Evolutionary conservation across 2,329 filamentous ascomycete species (phyloP).

Genomic region (Plectosphaerella plurivora): DNA sequence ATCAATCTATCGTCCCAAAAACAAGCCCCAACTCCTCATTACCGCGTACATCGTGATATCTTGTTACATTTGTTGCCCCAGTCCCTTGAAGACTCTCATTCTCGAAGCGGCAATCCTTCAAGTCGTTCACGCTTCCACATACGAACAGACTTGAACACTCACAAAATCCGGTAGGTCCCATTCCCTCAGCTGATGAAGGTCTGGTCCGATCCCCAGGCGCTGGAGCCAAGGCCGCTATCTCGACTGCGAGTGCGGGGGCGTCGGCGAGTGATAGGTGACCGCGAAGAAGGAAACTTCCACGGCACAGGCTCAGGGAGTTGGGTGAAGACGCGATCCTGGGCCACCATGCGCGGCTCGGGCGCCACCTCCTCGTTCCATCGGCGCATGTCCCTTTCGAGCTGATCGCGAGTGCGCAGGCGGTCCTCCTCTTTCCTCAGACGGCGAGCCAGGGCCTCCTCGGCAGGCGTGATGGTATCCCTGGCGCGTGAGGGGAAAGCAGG

Average conservation of each 20-base stretch:
- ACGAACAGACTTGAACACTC: too few species aligned
- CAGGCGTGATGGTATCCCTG: not conserved
- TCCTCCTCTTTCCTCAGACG: slow-evolving; percentile 9
- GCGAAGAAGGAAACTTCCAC: not conserved
- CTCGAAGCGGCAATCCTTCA: too few species aligned
- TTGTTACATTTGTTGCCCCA: too few species aligned
- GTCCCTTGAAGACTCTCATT: too few species aligned
- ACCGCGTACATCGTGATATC: too few species aligned
- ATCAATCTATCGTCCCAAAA: not conserved
- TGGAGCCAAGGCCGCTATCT: slow-evolving; percentile 11
- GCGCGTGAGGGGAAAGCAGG: not conserved
- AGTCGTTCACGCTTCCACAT: too few species aligned
- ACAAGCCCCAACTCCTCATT: not conserved
- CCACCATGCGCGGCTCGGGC: not conserved
- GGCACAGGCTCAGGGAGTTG: not conserved
- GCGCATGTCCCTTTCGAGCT: slow-evolving; percentile 1
- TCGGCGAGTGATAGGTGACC: not conserved
- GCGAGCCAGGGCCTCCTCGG: slow-evolving; percentile 11
- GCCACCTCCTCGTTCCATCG: not conserved
- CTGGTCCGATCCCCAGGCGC: slow-evolving; percentile 1
- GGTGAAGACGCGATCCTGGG: not conserved
- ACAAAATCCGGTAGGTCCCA: not conserved
- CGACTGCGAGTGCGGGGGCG: slow-evolving; percentile 2
- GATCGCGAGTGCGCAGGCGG: not conserved
- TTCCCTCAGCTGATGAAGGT: slow-evolving; percentile 6